These are phyloP conservation scores for Talaromyces sp. DNA, from an alignment of 2,329 filamentous ascomycete species.

Conservation along the genomic window DNA sequence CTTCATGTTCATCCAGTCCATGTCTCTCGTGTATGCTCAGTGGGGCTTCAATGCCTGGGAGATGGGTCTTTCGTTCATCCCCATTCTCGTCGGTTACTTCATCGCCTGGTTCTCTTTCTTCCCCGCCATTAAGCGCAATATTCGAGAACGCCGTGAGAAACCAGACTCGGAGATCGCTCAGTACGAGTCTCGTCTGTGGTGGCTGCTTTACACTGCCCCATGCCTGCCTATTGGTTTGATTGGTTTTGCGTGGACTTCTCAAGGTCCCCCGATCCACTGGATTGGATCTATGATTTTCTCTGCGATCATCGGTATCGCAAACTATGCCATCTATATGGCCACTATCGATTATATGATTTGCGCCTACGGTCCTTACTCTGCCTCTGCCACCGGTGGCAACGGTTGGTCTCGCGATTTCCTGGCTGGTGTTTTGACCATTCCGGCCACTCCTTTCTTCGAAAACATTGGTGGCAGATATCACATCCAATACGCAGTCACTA, in stretches of 20 bases:
- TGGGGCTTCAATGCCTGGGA: conserved; percentile 51
- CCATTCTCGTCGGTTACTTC: conserved; percentile 54
- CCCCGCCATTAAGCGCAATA: conserved; percentile 48
- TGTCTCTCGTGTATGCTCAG: conserved; percentile 54
- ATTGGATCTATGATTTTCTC: conserved; percentile 58
- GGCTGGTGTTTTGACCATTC: conserved; percentile 58
- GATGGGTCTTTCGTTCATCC: conserved; percentile 50
- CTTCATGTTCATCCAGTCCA: conserved; percentile 62
- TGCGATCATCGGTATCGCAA: conserved; percentile 58
- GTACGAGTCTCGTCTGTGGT: conserved; percentile 60
- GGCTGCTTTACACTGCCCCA: conserved; percentile 55
- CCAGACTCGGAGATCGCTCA: conserved; percentile 53
- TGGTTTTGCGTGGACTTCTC: conserved; percentile 57
- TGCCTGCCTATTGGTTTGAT: conserved; percentile 57
- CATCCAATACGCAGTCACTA: conserved; percentile 57
- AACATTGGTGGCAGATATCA: conserved; percentile 52
- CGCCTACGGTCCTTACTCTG: conserved; percentile 61
- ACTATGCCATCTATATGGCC: conserved; percentile 60
- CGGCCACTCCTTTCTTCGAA: conserved; percentile 48
- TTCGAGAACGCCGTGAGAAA: conserved; percentile 40
- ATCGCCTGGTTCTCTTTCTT: conserved; percentile 55
- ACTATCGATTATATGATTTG: conserved; percentile 65
- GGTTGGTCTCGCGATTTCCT: conserved; percentile 62
- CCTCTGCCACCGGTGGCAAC: conserved; percentile 62
- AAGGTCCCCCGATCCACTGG: conserved; percentile 56